Evolutionary conservation across 1,139 yeast species (phyloP).

Genomic region (Blastobotrys indianensis): DNA sequence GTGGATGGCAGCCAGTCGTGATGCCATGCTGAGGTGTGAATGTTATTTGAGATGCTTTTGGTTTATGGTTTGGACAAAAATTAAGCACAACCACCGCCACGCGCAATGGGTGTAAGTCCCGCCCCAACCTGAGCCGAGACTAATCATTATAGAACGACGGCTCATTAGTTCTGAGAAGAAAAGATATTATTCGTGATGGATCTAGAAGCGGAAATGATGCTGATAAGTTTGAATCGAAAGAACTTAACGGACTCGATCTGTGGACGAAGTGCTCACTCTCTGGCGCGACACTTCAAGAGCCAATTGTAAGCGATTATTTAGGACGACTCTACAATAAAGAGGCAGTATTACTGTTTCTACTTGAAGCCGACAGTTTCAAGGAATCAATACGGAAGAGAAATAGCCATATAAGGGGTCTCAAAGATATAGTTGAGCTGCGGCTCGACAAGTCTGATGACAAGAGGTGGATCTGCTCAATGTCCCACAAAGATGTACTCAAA

Average conservation of each 20-base stretch:
- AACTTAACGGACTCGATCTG: constrained; percentile 25
- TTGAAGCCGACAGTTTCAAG: constrained; percentile 35
- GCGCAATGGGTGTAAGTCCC: constrained; percentile 11
- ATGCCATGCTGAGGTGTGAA: constrained; percentile 27
- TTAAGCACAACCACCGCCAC: neutral
- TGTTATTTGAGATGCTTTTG: neutral
- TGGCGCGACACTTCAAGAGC: constrained; percentile 38
- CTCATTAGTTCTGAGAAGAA: constrained; percentile 45
- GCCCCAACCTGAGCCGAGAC: neutral
- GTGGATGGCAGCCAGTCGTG: constrained; percentile 35
- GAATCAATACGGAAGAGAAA: constrained; percentile 26
- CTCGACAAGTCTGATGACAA: constrained; percentile 24
- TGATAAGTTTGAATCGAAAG: constrained; percentile 23
- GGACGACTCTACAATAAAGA: constrained; percentile 72
- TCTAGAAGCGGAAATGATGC: constrained; percentile 24
- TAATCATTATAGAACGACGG: constrained; percentile 42
- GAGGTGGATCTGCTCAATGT: constrained; percentile 50
- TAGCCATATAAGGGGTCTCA: constrained; percentile 42
- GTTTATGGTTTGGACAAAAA: constrained; percentile 1
- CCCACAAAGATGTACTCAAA: constrained; percentile 36
- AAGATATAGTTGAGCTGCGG: constrained; percentile 48
- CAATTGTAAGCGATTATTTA: constrained; percentile 63
- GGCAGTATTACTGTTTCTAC: constrained; percentile 51
- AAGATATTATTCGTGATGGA: constrained; percentile 35
- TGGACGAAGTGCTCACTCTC: constrained; percentile 45